Base-by-base conservation (phyloP, 345 rosid species). In the Citrus australasica region DNA sequence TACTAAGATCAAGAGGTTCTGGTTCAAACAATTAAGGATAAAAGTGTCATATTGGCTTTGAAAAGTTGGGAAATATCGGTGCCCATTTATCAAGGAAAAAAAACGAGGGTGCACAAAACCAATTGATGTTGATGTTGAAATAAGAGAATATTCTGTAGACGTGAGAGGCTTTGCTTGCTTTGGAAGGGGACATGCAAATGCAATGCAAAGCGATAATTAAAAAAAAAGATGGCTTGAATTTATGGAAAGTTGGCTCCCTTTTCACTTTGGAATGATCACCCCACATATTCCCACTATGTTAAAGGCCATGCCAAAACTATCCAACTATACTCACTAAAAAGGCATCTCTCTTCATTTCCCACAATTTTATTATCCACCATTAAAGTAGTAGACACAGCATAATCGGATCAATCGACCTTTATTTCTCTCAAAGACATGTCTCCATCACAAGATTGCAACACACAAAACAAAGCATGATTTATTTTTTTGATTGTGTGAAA, bases 221-320 rank as follows among this genome's bases (percentile, higher is more conserved):
- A 37, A 35, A 19, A 66, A 66, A 33, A 3, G n/a, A 19, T 2
- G 46, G 42, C 25, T 38, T 33, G 76, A 75, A 35, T 67, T 77
- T 33, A 48, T 70, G 40, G 80, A 82, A 88, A 88, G 91, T 79
- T 81, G 85, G 51, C 79, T 11, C 78, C 75, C 85, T 86, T 86
- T 88, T 83, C 78, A 38, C 83, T 74, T 80, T 76, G 82, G 81
- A 83, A 85, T 79, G 75, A 75, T 73, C 76, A 73, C 78, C 71
- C 80, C 66, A 65, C 78, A 24, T 19, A 46, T 46, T 46, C 62
- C 68, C 67, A 60, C 77, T 48, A 46, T 7, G 21, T 28, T 53
- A 61, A 32, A 27, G n/a, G 75, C 82, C 79, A 78, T 69, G 69
- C 82, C 83, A 77, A 80, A 74, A 74, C 56, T 65, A 74, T 68